phyloP scores from a whole-genome alignment of 352 stramenopile species.

The Blastocystis sp. region DNA sequence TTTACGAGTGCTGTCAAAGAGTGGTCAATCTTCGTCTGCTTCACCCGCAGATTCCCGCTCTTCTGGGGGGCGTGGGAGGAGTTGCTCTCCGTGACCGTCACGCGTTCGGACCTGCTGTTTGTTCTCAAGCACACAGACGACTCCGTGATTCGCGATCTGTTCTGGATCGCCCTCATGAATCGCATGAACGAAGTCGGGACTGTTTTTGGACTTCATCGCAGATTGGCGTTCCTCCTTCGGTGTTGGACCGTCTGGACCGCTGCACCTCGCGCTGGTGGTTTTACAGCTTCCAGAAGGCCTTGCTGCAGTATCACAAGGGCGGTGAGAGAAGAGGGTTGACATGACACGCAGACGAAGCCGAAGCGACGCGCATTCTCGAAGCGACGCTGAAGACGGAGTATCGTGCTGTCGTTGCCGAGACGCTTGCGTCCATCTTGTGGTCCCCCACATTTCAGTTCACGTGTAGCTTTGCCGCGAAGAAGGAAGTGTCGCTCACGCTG shows the following conservation, averaged over 20 bases:
- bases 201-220: neutral
- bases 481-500: neutral
- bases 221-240: neutral
- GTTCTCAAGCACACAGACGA: neutral
- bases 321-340: neutral
- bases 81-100: neutral
- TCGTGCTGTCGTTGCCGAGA: neutral
- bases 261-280: constrained; percentile 26
- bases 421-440: neutral
- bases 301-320: neutral
- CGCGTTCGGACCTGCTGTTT: constrained; percentile 13
- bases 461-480: neutral
- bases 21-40: neutral
- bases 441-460: neutral
- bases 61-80: constrained; percentile 39
- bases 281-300: neutral
- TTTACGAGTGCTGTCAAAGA: constrained; percentile 6
- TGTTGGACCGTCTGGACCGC: neutral
- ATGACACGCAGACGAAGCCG: neutral
- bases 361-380: neutral
- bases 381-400: too few species aligned
- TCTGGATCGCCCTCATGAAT: constrained; percentile 37
- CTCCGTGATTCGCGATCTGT: constrained; percentile 9
- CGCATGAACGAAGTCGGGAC: neutral
- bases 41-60: neutral